These are phyloP conservation scores for Pisolithus tinctorius DNA, from an alignment of 768 basidiomycete species.

Conservation along the genomic window DNA sequence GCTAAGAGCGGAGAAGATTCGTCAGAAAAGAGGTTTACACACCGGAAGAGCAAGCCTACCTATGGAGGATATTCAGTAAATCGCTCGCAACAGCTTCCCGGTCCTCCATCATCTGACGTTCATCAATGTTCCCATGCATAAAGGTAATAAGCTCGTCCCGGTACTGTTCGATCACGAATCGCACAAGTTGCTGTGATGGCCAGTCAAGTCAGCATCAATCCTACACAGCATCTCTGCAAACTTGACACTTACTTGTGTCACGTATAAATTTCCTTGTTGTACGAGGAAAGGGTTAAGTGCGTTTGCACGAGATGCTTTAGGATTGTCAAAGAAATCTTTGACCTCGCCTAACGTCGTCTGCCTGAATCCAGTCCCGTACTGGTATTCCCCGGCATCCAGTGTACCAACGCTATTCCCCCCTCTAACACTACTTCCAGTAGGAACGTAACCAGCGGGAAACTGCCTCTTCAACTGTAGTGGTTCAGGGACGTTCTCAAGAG, in stretches of 20 bases:
- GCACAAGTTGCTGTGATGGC: slow-evolving; percentile 71
- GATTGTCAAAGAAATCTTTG: slow-evolving; percentile 88
- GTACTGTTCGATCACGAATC: slow-evolving; percentile 90
- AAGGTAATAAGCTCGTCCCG: slow-evolving; percentile 75
- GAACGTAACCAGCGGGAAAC: slow-evolving; percentile 41
- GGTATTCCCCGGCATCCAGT: slow-evolving; percentile 13
- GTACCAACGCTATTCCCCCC: background rate
- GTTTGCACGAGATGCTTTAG: slow-evolving; percentile 77
- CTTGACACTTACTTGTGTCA: slow-evolving; percentile 64
- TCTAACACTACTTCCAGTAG: slow-evolving; percentile 33
- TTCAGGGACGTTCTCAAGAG: slow-evolving; percentile 72
- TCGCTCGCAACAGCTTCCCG: slow-evolving; percentile 84
- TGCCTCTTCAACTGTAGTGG: slow-evolving; percentile 62
- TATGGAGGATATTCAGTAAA: slow-evolving; percentile 78
- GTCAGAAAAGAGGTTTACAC: slow-evolving; percentile 2
- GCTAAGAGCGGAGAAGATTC: slow-evolving; percentile 30
- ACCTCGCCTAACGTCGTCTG: slow-evolving; percentile 85
- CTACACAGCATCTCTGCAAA: background rate
- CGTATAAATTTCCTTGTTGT: slow-evolving; percentile 88
- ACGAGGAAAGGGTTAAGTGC: slow-evolving; percentile 87
- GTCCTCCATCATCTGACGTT: slow-evolving; percentile 60
- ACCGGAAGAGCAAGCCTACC: slow-evolving; percentile 32
- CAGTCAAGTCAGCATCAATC: background rate
- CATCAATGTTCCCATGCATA: slow-evolving; percentile 59
- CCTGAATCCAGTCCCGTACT: slow-evolving; percentile 64